A percentile compares a stretch with the other conserved stretches of the same genome.
Evolutionary conservation across 1,139 yeast genomes (phyloP).

Genomic region (Scheffersomyces titani): DNA sequence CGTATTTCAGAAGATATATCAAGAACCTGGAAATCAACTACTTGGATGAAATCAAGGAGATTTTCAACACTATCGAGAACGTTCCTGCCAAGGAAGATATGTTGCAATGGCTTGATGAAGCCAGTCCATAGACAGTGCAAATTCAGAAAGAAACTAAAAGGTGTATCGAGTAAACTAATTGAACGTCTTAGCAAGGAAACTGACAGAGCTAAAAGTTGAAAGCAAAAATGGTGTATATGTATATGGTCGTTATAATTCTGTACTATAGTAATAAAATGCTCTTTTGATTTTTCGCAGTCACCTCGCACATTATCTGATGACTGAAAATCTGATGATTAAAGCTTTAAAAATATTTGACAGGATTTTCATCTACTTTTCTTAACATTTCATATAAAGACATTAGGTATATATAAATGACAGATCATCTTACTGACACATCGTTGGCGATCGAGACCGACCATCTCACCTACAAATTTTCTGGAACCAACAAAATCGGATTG

Average conservation of each 20-base stretch:
- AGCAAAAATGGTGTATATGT: background rate
- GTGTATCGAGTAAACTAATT: too few relatives aligned
- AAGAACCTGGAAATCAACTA: conserved; percentile 18
- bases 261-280: too few relatives aligned
- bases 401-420: background rate
- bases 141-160: background rate
- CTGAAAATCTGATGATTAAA: background rate
- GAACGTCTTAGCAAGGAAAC: too few relatives aligned
- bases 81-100: conserved; percentile 28
- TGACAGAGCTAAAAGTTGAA: background rate
- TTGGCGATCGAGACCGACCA: conserved; percentile 65
- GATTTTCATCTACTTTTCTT: background rate
- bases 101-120: conserved; percentile 32
- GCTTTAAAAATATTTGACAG: background rate
- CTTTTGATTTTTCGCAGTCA: background rate
- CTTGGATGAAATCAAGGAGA: conserved; percentile 21
- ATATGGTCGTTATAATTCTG: background rate
- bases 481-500: conserved; percentile 65
- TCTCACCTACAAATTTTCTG: conserved; percentile 70
- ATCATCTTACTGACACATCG: conserved; percentile 13
- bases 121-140: background rate
- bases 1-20: conserved; percentile 36
- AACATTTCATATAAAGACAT: background rate
- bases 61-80: conserved; percentile 26
- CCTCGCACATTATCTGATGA: background rate